A percentile compares a stretch with the other conserved stretches of the same genome.
Conservation (phyloP, 441 rosid species). For the Syzygium malaccense region DNA sequence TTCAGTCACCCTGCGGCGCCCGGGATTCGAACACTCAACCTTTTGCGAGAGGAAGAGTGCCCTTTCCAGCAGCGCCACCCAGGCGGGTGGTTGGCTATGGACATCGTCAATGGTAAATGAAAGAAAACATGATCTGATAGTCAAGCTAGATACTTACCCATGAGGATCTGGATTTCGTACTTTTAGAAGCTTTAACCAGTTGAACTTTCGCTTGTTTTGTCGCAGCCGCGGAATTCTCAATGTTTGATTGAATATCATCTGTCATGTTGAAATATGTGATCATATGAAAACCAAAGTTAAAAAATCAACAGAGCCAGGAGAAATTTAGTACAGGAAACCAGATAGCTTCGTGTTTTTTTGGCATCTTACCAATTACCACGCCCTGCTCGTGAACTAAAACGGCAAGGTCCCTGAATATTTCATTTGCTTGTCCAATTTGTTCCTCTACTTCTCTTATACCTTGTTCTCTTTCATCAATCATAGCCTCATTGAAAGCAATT, state of each 20-base stretch:
- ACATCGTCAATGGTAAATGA: neutral
- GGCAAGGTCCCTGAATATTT: constrained; percentile 68
- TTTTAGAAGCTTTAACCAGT: constrained; percentile 52
- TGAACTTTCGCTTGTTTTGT: constrained; percentile 46
- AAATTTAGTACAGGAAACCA: neutral
- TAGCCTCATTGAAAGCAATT: constrained; percentile 60
- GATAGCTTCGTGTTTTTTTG: neutral
- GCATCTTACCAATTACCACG: constrained; percentile 49
- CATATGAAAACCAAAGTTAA: neutral
- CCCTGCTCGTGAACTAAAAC: constrained; percentile 73
- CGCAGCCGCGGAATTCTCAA: constrained; percentile 44
- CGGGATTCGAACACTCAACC: too few species aligned
- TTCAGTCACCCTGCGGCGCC: too few species aligned
- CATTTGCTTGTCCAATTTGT: constrained; percentile 62
- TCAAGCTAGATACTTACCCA: constrained; percentile 36
- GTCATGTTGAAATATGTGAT: constrained; percentile 1
- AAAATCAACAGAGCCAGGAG: neutral
- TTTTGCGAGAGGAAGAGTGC: too few species aligned
- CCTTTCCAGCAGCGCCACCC: too few species aligned
- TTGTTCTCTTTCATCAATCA: constrained; percentile 67
- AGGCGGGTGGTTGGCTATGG: too few species aligned
- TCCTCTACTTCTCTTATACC: constrained; percentile 53
- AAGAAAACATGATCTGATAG: neutral
- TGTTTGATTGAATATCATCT: constrained; percentile 63
- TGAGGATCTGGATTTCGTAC: constrained; percentile 44